Conservation (phyloP, 2,329 filamentous ascomycete genomes). For the Curvularia hawaiiensis region DNA sequence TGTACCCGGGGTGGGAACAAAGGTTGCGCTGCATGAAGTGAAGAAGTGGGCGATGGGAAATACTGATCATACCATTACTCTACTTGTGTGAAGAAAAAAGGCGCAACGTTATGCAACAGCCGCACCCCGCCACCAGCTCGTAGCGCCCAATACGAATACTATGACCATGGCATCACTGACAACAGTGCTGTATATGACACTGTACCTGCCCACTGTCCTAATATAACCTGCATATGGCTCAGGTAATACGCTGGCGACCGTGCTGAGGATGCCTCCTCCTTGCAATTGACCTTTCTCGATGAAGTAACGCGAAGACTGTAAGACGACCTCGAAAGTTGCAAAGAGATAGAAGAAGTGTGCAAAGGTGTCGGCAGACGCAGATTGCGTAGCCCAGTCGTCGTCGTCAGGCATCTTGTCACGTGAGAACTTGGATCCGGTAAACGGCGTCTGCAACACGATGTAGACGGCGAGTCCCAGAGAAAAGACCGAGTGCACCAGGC, state of each 20-base stretch:
- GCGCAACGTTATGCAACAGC: slow-evolving; percentile 28
- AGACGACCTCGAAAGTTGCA: slow-evolving; percentile 73
- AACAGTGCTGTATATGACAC: slow-evolving; percentile 73
- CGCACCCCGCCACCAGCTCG: slow-evolving; percentile 55
- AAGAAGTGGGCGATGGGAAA: neutral
- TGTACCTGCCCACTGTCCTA: slow-evolving; percentile 66
- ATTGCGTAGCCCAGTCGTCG: slow-evolving; percentile 38
- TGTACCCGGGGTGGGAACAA: slow-evolving; percentile 2
- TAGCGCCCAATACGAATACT: slow-evolving; percentile 73
- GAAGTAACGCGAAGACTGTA: slow-evolving; percentile 74
- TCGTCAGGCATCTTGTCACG: slow-evolving; percentile 49
- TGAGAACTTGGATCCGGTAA: slow-evolving; percentile 68
- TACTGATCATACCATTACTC: slow-evolving; percentile 7
- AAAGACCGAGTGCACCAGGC: slow-evolving; percentile 74
- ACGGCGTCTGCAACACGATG: slow-evolving; percentile 70
- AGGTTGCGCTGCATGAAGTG: slow-evolving; percentile 1
- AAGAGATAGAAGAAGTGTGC: slow-evolving; percentile 79
- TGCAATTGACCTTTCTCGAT: slow-evolving; percentile 66
- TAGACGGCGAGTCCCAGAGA: slow-evolving; percentile 73
- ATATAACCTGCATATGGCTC: slow-evolving; percentile 67
- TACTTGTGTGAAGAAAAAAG: neutral
- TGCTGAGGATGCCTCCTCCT: slow-evolving; percentile 67
- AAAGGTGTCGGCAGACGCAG: slow-evolving; percentile 48
- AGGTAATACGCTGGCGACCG: slow-evolving; percentile 68
- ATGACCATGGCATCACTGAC: slow-evolving; percentile 75